Percentiles rank a stretch among this genome's conserved stretches.
These are phyloP conservation scores for Cryptococcus deneoformans DNA, from an alignment of 1,284 basidiomycete species.

Conservation along the genomic window DNA sequence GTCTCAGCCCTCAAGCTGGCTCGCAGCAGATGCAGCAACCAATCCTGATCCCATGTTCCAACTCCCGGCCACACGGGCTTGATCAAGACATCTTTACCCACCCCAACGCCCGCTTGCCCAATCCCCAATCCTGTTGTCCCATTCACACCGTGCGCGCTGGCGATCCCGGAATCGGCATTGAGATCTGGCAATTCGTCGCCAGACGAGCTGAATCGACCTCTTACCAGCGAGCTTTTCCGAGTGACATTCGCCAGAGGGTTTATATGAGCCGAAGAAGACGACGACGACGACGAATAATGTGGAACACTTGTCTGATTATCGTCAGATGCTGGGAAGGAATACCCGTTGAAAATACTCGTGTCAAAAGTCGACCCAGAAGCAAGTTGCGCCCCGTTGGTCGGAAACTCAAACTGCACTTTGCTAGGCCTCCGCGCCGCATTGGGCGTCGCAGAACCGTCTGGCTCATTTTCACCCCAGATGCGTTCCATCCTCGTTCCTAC, in stretches of 20 bases:
- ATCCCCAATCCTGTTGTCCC: neutral
- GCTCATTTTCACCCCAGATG: neutral
- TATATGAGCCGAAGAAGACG: neutral
- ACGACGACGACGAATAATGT: neutral
- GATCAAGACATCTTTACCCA: neutral
- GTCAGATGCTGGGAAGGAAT: constrained; percentile 20
- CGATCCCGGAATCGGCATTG: neutral
- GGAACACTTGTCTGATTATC: neutral
- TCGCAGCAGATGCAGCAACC: constrained; percentile 39
- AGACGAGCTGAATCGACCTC: constrained; percentile 11
- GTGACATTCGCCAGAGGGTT: neutral
- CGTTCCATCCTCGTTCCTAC: neutral
- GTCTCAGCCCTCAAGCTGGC: constrained; percentile 27
- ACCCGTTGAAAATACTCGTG: constrained; percentile 14
- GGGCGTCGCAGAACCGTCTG: neutral
- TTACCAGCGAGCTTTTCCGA: constrained; percentile 6
- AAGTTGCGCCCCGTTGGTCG: constrained; percentile 1
- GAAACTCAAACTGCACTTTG: constrained; percentile 47
- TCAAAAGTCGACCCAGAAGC: neutral
- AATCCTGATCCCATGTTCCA: constrained; percentile 42
- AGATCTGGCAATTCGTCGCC: neutral
- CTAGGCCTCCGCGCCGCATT: constrained; percentile 28
- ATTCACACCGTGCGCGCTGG: neutral
- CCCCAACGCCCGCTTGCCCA: neutral
- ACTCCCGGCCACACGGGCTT: constrained; percentile 21